These are phyloP conservation scores for Pestalotiopsis sp. DNA, from an alignment of 2,329 filamentous ascomycete genomes.

Conservation along the genomic window DNA sequence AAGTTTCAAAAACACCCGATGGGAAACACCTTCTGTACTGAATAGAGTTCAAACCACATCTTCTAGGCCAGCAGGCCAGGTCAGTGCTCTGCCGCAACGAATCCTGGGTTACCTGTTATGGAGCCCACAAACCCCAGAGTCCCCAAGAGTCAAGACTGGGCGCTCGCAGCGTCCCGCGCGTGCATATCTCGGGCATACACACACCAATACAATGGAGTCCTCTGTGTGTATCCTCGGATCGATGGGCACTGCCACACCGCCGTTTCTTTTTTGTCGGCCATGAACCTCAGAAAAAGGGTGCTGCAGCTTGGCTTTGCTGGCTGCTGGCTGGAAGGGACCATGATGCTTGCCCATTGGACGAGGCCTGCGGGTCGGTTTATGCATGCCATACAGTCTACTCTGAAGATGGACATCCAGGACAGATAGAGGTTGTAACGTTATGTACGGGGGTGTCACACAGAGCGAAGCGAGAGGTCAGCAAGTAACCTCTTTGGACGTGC, in stretches of 20 bases:
- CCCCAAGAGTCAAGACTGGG: neutral
- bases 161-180: neutral
- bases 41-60: slow-evolving; percentile 6
- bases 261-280: slow-evolving; percentile 1
- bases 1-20: neutral
- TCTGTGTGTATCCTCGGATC: neutral
- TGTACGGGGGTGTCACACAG: neutral
- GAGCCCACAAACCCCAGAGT: neutral
- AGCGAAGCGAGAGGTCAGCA: neutral
- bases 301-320: neutral
- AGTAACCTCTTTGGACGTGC: neutral
- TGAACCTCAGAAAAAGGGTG: neutral
- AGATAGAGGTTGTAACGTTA: neutral
- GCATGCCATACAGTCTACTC: slow-evolving; percentile 1
- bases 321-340: neutral
- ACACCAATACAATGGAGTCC: neutral
- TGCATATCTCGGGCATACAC: neutral
- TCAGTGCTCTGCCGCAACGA: neutral
- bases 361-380: neutral
- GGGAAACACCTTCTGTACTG: neutral
- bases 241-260: slow-evolving; percentile 9
- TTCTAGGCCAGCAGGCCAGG: neutral
- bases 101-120: neutral
- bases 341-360: neutral
- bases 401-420: neutral